Conservation (phyloP, 2,329 filamentous ascomycete genomes). For the Uncinocarpus reesii region DNA sequence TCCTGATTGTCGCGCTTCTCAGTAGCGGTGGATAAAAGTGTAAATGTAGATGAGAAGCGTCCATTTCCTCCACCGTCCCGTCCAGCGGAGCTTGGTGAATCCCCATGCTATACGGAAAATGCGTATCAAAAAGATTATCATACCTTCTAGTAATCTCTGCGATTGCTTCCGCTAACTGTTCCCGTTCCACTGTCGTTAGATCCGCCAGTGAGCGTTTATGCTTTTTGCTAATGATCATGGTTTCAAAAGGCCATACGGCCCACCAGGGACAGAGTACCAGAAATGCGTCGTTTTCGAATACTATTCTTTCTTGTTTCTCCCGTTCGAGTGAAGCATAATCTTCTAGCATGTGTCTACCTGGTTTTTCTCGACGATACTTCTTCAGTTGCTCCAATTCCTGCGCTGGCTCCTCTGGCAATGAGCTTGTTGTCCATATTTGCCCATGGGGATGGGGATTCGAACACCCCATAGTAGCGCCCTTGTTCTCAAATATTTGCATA, state of each 20-base stretch:
- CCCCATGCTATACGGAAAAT: conserved; percentile 93
- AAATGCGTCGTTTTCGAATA: conserved; percentile 79
- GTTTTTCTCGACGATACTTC: conserved; percentile 64
- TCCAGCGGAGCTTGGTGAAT: conserved; percentile 89
- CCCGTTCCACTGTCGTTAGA: conserved; percentile 58
- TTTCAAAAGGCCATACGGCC: conserved; percentile 95
- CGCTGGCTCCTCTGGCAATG: conserved; percentile 76
- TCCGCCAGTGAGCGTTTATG: conserved; percentile 81
- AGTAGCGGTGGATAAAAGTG: conserved; percentile 95
- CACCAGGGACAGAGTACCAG: conserved; percentile 92
- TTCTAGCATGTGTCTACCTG: conserved; percentile 63
- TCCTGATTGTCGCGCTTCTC: conserved; percentile 83
- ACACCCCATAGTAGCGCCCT: conserved; percentile 94
- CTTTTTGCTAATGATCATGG: conserved; percentile 73
- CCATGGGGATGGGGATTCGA: conserved; percentile 97
- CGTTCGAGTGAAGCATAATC: conserved; percentile 82
- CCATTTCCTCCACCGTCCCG: conserved; percentile 69
- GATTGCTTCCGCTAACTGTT: conserved; percentile 69
- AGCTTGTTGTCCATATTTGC: conserved; percentile 90
- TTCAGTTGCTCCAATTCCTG: conserved; percentile 68
- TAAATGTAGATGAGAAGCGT: conserved; percentile 85
- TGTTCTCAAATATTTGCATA: conserved; percentile 99
- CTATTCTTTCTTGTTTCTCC: conserved; percentile 70
- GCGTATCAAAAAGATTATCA: conserved; percentile 94
- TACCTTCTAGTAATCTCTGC: conserved; percentile 83